Evolutionary conservation across 2,329 filamentous ascomycete species (phyloP).

Genomic region (Drechslerella dactyloides): DNA sequence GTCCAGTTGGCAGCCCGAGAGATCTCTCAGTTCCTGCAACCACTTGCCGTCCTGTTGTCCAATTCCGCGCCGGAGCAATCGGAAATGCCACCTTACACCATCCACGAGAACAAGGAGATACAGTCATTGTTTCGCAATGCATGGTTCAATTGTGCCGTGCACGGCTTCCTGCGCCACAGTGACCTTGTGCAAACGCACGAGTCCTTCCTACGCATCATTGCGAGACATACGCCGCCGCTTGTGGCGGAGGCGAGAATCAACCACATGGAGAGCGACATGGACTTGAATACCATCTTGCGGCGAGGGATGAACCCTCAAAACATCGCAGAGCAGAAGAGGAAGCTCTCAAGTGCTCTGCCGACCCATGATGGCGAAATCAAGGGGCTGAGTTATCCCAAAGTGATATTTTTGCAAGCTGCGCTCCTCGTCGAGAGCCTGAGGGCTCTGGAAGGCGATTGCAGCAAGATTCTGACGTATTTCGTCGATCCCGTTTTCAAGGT

Average conservation of each 20-base stretch:
- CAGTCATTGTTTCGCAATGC: constrained; percentile 78
- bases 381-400: constrained; percentile 83
- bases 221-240: constrained; percentile 83
- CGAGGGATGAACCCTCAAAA: constrained; percentile 82
- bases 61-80: constrained; percentile 61
- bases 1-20: constrained; percentile 74
- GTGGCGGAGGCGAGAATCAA: constrained; percentile 88
- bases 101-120: constrained; percentile 55
- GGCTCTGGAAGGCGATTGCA: constrained; percentile 85
- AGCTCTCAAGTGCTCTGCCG: constrained; percentile 75
- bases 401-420: constrained; percentile 88
- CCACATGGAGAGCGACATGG: constrained; percentile 92
- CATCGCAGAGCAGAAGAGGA: constrained; percentile 78
- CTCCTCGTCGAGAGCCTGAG: constrained; percentile 88
- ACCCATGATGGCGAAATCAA: constrained; percentile 78
- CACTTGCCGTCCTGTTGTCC: constrained; percentile 83
- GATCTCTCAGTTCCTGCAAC: constrained; percentile 84
- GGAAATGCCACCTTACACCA: constrained; percentile 54
- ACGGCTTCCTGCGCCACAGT: constrained; percentile 81
- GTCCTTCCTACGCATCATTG: constrained; percentile 80
- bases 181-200: constrained; percentile 74
- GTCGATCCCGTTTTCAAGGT: constrained; percentile 81
- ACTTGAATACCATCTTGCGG: constrained; percentile 90
- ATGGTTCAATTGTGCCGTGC: constrained; percentile 97
- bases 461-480: constrained; percentile 88